Evolutionary conservation across 257 asterid genomes (phyloP).

Genomic region (Nicotiana undulata): DNA sequence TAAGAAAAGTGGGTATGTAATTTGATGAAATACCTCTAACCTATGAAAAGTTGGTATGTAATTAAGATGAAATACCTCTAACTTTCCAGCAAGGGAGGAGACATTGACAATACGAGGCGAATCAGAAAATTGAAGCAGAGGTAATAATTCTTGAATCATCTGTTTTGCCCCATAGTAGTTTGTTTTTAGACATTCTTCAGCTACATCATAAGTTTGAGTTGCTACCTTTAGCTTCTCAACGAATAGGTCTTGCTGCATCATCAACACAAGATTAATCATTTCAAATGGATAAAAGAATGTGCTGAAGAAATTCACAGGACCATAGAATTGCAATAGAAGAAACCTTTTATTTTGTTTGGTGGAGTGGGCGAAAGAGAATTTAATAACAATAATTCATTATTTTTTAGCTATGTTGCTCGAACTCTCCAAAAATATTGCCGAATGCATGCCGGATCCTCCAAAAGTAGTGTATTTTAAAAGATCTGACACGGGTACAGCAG

Average conservation of each 20-base stretch:
- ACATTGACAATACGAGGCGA: conserved; percentile 61
- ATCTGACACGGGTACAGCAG: too few relatives aligned
- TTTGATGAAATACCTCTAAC: too few relatives aligned
- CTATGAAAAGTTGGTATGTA: too few relatives aligned
- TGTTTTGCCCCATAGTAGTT: conserved; percentile 46
- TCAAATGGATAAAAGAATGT: not conserved
- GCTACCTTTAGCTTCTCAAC: conserved; percentile 10
- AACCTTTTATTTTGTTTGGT: not conserved
- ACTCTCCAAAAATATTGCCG: too few relatives aligned
- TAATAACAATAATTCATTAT: too few relatives aligned
- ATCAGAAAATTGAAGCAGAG: conserved; percentile 44
- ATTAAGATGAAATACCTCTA: too few relatives aligned
- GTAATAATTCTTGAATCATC: conserved; percentile 34
- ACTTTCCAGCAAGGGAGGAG: conserved; percentile 37
- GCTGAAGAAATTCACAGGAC: not conserved
- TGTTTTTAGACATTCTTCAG: conserved; percentile 34
- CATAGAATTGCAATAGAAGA: not conserved
- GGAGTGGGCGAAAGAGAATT: not conserved
- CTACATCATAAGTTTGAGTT: conserved; percentile 30
- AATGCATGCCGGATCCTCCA: too few relatives aligned
- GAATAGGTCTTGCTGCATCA: not conserved
- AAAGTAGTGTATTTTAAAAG: too few relatives aligned
- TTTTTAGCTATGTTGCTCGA: too few relatives aligned
- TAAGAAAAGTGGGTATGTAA: too few relatives aligned
- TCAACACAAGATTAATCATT: not conserved